Evolutionary conservation across 805 yeast genomes (phyloP).

Genomic region (Vanderwaltozyma yarrowii): DNA sequence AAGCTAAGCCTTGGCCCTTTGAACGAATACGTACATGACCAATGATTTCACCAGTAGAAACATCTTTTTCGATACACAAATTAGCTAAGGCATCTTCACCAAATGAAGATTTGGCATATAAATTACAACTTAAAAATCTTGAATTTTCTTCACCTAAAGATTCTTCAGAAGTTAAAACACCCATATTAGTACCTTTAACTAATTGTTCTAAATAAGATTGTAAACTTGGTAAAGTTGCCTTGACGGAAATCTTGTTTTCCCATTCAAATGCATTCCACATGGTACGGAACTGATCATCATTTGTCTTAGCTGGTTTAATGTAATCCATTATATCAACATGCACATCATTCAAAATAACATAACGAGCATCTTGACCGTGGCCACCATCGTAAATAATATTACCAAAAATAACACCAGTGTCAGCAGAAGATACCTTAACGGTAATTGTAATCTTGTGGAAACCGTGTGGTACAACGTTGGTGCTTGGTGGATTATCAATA

Average conservation of each 20-base stretch:
- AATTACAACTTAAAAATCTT: conserved; percentile 79
- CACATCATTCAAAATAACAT: conserved; percentile 87
- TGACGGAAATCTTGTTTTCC: conserved; percentile 94
- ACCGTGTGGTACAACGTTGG: conserved; percentile 94
- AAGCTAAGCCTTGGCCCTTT: conserved; percentile 94
- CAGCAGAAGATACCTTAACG: conserved; percentile 91
- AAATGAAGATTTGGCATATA: conserved; percentile 84
- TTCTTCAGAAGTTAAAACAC: conserved; percentile 85
- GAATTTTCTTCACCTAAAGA: conserved; percentile 75
- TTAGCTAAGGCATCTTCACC: conserved; percentile 98
- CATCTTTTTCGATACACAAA: conserved; percentile 77
- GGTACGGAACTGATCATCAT: conserved; percentile 82
- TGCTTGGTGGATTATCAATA: conserved; percentile 80
- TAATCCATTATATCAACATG: conserved; percentile 97
- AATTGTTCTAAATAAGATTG: conserved; percentile 70
- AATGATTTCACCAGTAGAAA: conserved; percentile 56
- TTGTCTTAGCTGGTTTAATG: conserved; percentile 86
- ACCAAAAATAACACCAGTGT: conserved; percentile 96
- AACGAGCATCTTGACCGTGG: conserved; percentile 79
- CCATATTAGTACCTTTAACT: conserved; percentile 77
- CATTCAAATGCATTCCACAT: conserved; percentile 99
- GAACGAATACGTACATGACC: conserved; percentile 96
- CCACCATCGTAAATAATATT: conserved; percentile 94
- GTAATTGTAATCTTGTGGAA: conserved; percentile 85
- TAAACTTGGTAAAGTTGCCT: conserved; percentile 54